Evolutionary conservation across 768 basidiomycete genomes (phyloP), one percentile per base, ranked within the genome.

Genomic region (Lactifluus subvellereus): DNA sequence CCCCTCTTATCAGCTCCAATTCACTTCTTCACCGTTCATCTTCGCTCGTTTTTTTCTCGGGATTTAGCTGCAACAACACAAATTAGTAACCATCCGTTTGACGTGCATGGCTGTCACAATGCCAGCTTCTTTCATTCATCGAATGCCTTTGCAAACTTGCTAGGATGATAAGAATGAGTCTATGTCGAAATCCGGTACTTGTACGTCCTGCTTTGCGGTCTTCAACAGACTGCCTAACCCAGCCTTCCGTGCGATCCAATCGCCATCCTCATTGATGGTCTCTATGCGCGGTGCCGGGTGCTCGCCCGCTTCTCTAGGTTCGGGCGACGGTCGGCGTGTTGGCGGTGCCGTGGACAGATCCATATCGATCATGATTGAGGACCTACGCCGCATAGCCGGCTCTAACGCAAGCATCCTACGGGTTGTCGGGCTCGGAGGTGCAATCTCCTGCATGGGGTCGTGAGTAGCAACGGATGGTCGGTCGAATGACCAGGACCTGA

Each of bases 401-500:
- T 81, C 81, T 14, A 82, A 70, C 7, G 80, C 72, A 67, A 83
- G 82, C 60, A 76, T 71, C 6, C 77, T 77, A 42, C 81, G 84
- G 16, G 77, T 70, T 14, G 74, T 71, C 8, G 83, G 79, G 65
- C 80, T 82, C 20, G 76, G 73, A 5, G 82, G 77, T n/a, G 74
- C 62, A 32, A 62, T 33, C 35, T 66, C 58, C 18, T 61, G 71
- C 42, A 35, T 60, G 22, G 66, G 67, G 42, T 72, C 71, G 18
- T 59, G 73, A 22, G 68, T 64, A 14, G 69, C 67, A 51, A 78
- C 77, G 27, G 86, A 82, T 40, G 94, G 92, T 50, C 87, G 81
- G 57, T 89, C 89, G 72, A 97, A 98, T 1, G 91, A 88, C 95
- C 95, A 98, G 0, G 89, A 88, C 32, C 84, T 82, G 43, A 96